Conservation (phyloP, 2,329 filamentous ascomycete genomes). For the Diaporthe sp. region DNA sequence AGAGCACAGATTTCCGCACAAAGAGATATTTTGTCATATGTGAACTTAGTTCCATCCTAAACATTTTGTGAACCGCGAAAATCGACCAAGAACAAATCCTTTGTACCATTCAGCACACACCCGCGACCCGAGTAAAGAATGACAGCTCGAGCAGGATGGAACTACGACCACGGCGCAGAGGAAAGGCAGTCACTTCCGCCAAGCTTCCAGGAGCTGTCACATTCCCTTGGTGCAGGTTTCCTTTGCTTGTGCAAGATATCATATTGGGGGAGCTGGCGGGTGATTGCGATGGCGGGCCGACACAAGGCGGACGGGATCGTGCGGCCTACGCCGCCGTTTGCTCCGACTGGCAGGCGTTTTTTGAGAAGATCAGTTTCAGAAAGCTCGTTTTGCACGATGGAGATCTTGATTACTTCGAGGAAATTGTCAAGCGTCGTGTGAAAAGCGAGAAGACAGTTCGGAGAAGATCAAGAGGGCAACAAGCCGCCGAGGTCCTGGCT, state of each 20-base stretch:
- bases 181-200: background rate
- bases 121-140: too few relatives aligned
- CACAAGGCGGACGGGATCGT: background rate
- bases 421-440: background rate
- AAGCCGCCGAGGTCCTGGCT: background rate
- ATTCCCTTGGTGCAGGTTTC: background rate
- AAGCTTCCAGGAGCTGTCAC: too few relatives aligned
- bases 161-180: background rate
- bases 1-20: too few relatives aligned
- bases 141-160: background rate
- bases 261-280: background rate
- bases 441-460: background rate
- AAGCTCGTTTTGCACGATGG: background rate
- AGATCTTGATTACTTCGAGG: background rate
- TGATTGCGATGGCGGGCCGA: background rate
- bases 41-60: too few relatives aligned
- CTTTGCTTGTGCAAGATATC: background rate
- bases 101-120: too few relatives aligned
- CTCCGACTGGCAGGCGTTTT: background rate
- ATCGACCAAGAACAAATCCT: too few relatives aligned
- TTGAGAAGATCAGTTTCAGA: background rate
- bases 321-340: background rate
- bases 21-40: too few relatives aligned
- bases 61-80: too few relatives aligned
- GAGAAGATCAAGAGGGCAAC: background rate